phyloP scores from a whole-genome alignment of 2,329 filamentous ascomycete genomes.

The Colletotrichum sp. region DNA sequence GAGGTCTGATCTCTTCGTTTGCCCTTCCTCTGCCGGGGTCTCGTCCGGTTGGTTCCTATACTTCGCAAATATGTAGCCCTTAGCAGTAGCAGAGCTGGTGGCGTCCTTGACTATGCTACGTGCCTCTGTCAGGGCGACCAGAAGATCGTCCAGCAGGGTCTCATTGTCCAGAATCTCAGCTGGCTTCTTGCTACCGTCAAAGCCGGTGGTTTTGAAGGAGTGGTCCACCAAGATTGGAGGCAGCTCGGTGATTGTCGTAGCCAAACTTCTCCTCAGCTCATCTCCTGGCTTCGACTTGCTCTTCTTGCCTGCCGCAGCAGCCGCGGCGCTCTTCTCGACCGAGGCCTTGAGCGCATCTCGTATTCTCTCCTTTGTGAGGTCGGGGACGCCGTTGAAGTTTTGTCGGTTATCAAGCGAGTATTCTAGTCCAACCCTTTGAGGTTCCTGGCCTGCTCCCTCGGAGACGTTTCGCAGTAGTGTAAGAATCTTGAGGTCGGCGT shows the following conservation, averaged over 20 bases:
- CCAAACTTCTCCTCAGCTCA: conserved; percentile 79
- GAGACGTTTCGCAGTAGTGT: conserved; percentile 80
- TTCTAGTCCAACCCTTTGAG: conserved; percentile 75
- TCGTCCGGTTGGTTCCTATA: conserved; percentile 38
- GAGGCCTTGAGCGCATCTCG: conserved; percentile 71
- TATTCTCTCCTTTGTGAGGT: conserved; percentile 76
- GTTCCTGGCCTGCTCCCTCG: conserved; percentile 84
- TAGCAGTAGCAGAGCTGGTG: conserved; percentile 67
- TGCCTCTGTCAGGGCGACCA: conserved; percentile 73
- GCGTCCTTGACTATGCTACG: conserved; percentile 72
- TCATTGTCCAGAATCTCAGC: conserved; percentile 74
- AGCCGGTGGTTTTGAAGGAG: conserved; percentile 71
- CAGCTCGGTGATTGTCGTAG: conserved; percentile 84
- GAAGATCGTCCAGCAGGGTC: conserved; percentile 66
- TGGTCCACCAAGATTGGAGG: conserved; percentile 90
- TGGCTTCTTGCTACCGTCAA: conserved; percentile 72
- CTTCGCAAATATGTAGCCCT: conserved; percentile 89
- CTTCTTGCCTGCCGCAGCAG: conserved; percentile 62
- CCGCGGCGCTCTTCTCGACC: conserved; percentile 60
- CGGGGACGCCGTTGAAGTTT: conserved; percentile 79
- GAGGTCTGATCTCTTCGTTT: conserved; percentile 51
- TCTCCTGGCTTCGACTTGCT: conserved; percentile 77
- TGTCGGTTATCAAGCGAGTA: conserved; percentile 85
- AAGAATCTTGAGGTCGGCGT: conserved; percentile 81
- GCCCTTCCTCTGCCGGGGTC: conserved; percentile 33